Evolutionary conservation across 257 asterid species (phyloP), one percentile per base, ranked within the genome.

Genomic region (Nemophila menziesii): DNA sequence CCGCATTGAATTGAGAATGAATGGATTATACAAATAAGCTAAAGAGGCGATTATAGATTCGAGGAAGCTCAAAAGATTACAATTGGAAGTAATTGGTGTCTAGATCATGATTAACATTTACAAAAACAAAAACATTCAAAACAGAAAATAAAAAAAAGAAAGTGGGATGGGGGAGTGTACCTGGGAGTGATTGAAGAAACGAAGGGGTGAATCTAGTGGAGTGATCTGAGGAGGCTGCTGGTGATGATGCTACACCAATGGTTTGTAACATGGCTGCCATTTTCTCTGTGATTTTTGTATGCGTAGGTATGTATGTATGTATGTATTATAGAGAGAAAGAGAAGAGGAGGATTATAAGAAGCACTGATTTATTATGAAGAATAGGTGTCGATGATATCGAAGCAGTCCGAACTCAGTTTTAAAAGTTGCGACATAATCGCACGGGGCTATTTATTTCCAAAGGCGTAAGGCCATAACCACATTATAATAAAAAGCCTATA

Each of bases 211-310:
- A 42, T 50, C 63, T 77, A 54, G 29, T 42, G 22, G 74, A 65
- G 55, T 65, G 79, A 66, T 79, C 75, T 12, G 77, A 21, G 34
- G 54, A 53, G 58, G 58, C 7, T 13, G 63, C 58, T 0, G 38
- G 24, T 41, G 79, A 65, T 41, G 79, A 65, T 14, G 75, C 65
- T 39, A 65, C 74, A 38, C 79, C 79, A 48, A 62, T 44, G 8
- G 79, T 56, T 38, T 65, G 82, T 67, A 70, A 52, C 60, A 71
- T 65, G 33, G 71, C 65, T 40, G 79, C 82, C 86, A 75, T 75
- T 55, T 13, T 18, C 26, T 5, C 20, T 34, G 34, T 29, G 14
- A 4, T 12, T 16, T 29, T 22, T 50, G 38, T 17, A 9, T 29
- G 36, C 12, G 36, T 29, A 13, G 8, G 36, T 29, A 13, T 29